Conservation (phyloP, 2,329 filamentous ascomycete species). For the Cytospora leucostoma region DNA sequence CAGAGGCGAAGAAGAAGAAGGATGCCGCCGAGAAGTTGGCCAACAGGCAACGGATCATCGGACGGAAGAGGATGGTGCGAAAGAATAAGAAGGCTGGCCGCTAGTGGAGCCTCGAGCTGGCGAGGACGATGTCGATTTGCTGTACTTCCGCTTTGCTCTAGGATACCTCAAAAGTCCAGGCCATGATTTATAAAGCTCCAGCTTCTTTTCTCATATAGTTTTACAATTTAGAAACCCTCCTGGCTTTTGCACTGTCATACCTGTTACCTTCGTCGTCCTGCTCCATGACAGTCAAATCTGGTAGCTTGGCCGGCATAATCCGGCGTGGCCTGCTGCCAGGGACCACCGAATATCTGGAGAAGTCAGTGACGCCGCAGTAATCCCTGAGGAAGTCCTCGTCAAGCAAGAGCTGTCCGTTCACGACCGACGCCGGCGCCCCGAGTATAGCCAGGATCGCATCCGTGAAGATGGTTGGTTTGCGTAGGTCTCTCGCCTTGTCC, state of each 20-base stretch:
- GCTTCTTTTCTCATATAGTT: not conserved
- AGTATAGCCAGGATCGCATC: conserved; percentile 77
- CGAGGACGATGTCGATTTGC: not conserved
- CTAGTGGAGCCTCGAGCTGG: conserved; percentile 1
- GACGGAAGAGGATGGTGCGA: conserved; percentile 78
- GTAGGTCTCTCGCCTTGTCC: conserved; percentile 57
- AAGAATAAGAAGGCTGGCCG: conserved; percentile 57
- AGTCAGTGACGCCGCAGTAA: conserved; percentile 66
- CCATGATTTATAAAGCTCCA: not conserved
- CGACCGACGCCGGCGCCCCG: conserved; percentile 54
- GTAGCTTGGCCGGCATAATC: conserved; percentile 75
- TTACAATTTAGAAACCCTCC: conserved; percentile 42
- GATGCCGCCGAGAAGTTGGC: conserved; percentile 40
- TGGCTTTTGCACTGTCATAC: conserved; percentile 61
- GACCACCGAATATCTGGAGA: conserved; percentile 71
- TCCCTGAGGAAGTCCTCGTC: conserved; percentile 80
- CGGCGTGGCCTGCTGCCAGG: conserved; percentile 64
- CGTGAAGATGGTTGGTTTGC: conserved; percentile 73
- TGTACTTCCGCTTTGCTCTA: conserved; percentile 5
- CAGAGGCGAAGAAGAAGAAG: conserved; percentile 28
- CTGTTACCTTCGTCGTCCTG: conserved; percentile 77
- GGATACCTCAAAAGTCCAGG: conserved; percentile 9
- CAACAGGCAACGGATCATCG: conserved; percentile 75
- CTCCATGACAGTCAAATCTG: conserved; percentile 71
- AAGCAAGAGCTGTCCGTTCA: conserved; percentile 72